phyloP scores from a whole-genome alignment of 768 basidiomycete species.

The Kwoniella dendrophila region DNA sequence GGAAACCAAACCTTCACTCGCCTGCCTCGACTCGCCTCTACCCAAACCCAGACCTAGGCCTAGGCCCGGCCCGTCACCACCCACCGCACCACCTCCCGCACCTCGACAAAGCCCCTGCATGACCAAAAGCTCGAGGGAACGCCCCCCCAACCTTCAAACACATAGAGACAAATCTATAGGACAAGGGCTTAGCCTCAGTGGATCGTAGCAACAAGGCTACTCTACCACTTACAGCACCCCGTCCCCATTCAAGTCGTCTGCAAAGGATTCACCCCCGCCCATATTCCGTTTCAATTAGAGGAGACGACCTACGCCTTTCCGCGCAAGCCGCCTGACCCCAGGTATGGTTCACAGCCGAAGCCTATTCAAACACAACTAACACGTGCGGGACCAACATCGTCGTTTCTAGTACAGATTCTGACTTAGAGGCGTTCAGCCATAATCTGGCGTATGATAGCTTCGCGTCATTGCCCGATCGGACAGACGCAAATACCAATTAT shows the following conservation, averaged over 20 bases:
- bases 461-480: slow-evolving; percentile 75
- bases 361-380: slow-evolving; percentile 68
- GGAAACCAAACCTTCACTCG: background rate
- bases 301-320: slow-evolving; percentile 64
- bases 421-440: slow-evolving; percentile 83
- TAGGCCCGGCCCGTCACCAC: background rate
- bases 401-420: slow-evolving; percentile 77
- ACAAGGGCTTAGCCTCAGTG: slow-evolving; percentile 74
- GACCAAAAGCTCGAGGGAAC: slow-evolving; percentile 1
- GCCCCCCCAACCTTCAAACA: slow-evolving; percentile 17
- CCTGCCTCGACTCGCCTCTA: background rate
- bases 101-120: background rate
- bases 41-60: too few species aligned
- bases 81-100: background rate
- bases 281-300: slow-evolving; percentile 69
- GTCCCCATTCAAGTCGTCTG: slow-evolving; percentile 75
- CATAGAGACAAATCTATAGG: slow-evolving; percentile 66
- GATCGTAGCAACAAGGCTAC: slow-evolving; percentile 78
- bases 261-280: slow-evolving; percentile 74
- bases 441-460: slow-evolving; percentile 82
- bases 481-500: slow-evolving; percentile 78
- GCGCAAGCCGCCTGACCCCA: slow-evolving; percentile 59
- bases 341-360: slow-evolving; percentile 72
- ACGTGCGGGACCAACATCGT: slow-evolving; percentile 71
- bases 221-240: slow-evolving; percentile 76